Conservation (phyloP, 2,329 filamentous ascomycete genomes). For the Xylaria arbuscula region DNA sequence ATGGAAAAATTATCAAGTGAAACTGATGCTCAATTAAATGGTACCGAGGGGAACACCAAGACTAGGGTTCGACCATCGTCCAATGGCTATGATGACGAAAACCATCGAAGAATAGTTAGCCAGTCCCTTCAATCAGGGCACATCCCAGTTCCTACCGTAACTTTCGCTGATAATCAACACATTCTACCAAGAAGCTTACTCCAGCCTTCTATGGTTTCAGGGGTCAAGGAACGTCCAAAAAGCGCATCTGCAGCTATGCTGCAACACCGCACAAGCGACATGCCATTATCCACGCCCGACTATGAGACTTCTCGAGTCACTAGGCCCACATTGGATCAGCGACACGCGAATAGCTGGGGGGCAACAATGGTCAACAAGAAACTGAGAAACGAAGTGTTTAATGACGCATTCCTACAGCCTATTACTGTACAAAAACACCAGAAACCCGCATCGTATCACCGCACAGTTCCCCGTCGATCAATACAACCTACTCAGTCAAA, state of each 20-base stretch:
- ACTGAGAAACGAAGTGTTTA: conserved; percentile 89
- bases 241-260: conserved; percentile 52
- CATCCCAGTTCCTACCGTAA: conserved; percentile 84
- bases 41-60: conserved; percentile 37
- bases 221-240: conserved; percentile 50
- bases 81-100: conserved; percentile 40
- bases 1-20: conserved; percentile 42
- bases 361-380: conserved; percentile 91
- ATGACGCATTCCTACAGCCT: conserved; percentile 87
- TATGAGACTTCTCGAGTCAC: conserved; percentile 26
- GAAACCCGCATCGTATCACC: conserved; percentile 69
- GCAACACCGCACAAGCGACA: conserved; percentile 40
- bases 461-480: conserved; percentile 68
- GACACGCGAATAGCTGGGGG: conserved; percentile 79
- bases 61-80: conserved; percentile 30
- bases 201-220: conserved; percentile 61
- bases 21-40: conserved; percentile 53
- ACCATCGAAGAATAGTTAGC: conserved; percentile 64
- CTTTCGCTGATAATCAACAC: conserved; percentile 93
- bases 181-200: conserved; percentile 90
- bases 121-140: conserved; percentile 78
- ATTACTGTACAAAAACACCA: conserved; percentile 84
- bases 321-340: conserved; percentile 63
- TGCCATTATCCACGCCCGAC: conserved; percentile 32
- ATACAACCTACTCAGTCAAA: conserved; percentile 59